Evolutionary conservation across 1,139 yeast genomes (phyloP), one percentile per base, ranked within the genome.

Genomic region (Yamadazyma kanchanaburiensis): DNA sequence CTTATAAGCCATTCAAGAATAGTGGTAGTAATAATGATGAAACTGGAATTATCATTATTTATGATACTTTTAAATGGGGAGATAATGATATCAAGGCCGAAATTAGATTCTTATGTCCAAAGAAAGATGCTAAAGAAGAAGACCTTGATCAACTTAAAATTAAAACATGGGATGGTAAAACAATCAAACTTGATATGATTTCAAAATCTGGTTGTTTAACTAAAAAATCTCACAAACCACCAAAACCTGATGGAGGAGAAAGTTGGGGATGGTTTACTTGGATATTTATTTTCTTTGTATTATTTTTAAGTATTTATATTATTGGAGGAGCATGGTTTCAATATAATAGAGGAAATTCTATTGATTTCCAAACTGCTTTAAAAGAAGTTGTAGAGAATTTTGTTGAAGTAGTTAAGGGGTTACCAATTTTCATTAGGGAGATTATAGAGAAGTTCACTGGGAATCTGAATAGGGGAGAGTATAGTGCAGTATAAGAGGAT

Each of bases 291-390:
- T 74, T 82, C 46, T 64, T 80, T 43, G 78, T 85, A 9, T 58
- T 88, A 26, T 75, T 76, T 37, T 69, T 84, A 43, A 77, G 89
- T 33, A 75, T 74, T 31, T 87, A 85, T 51, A 75, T 87, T 22
- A 70, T 83, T 34, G 85, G 83, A 13, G 83, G 85, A 12, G 89
- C 95, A 0, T 87, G 94, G 83, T 71, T 83, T 50, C 86, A 74
- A 46, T 69, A 69, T 43, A 69, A 66, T 42, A 70, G 68, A 44
- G 74, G 77, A 19, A 69, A 73, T 43, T 66, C 73, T 14, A 68
- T 69, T 29, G 74, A 69, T 45, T 68, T 69, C 49, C 70, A 60
- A 47, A 58, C 67, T 16, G 77, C 84, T 2, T 59, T 79, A 32
- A 65, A 75, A 40, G 97, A 89, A 48, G 79, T 88, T 33, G 69